Percentiles rank a stretch among this genome's conserved stretches.
These are phyloP conservation scores for Ilex paraguariensis DNA, from an alignment of 305 asterid genomes.

Conservation along the genomic window DNA sequence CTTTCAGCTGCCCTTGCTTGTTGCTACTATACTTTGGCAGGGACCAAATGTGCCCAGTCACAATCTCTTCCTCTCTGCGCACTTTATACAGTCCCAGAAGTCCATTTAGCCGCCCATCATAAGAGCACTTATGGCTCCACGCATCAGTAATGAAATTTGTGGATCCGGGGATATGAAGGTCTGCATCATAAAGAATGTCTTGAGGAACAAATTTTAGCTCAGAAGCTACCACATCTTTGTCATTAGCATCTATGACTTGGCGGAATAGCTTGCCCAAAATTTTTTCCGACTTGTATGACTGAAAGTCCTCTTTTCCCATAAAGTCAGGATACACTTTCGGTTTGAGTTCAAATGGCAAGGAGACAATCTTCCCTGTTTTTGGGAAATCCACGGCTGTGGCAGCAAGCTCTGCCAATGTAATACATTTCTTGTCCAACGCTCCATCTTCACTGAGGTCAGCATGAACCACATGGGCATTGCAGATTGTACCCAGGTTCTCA, in stretches of 20 bases:
- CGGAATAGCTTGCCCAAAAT: slow-evolving; percentile 81
- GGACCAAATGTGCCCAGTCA: slow-evolving; percentile 89
- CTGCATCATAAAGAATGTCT: slow-evolving; percentile 46
- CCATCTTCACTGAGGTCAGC: slow-evolving; percentile 70
- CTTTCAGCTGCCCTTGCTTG: slow-evolving; percentile 74
- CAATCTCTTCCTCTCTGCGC: slow-evolving; percentile 73
- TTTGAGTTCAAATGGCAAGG: slow-evolving; percentile 52
- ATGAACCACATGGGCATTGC: slow-evolving; percentile 92
- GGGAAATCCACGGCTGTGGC: slow-evolving; percentile 93
- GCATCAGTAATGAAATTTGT: slow-evolving; percentile 45
- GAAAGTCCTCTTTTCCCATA: slow-evolving; percentile 78
- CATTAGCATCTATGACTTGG: slow-evolving; percentile 35
- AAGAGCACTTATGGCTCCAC: slow-evolving; percentile 61
- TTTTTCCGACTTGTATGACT: slow-evolving; percentile 52
- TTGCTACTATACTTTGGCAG: slow-evolving; percentile 66
- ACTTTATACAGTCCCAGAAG: slow-evolving; percentile 81
- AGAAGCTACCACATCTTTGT: slow-evolving; percentile 30
- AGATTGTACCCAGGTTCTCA: slow-evolving; percentile 76
- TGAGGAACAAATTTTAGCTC: slow-evolving; percentile 21
- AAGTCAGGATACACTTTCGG: slow-evolving; percentile 89
- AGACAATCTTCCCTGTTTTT: slow-evolving; percentile 74
- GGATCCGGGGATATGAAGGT: slow-evolving; percentile 56
- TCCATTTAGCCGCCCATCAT: slow-evolving; percentile 63
- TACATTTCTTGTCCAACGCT: slow-evolving; percentile 84
- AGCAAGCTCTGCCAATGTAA: slow-evolving; percentile 84